Base-by-base conservation (phyloP, 768 basidiomycete genomes). In the Pleurotus cornucopiae region DNA sequence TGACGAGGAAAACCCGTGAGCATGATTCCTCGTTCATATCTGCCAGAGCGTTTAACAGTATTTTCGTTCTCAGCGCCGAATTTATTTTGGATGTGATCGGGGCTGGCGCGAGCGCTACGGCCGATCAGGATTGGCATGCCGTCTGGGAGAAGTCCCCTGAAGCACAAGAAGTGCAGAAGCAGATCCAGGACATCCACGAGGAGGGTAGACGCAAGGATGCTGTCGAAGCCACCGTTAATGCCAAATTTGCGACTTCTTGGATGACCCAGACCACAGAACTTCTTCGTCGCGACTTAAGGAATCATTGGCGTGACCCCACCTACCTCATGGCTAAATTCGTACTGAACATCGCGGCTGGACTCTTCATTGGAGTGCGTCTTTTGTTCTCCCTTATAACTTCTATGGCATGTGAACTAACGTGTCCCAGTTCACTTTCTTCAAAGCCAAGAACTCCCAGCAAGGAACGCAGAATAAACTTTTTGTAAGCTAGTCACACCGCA, bases 81-180 rank as follows among this genome's bases (percentile, higher is more conserved):
- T 84, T 76, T 56, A 82, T 84, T 72, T 75, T 90, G 18, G 83
- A 86, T 49, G 83, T 83, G 9, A 88, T 89, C 51, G 88, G 88
- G 6, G 87, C 88, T n/a, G 88, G 88, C 6, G 82, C 83, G 2
- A 82, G 85, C 1, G 81, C 83, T 1, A 70, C 76, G 21, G 76
- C 71, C 21, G 59, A 69, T 5, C 66, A 65, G 11, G 79, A 90
- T 59, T 91, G 89, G 84, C 75, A 76, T 52, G 68, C 78, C 11
- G 21, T 46, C 20, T 55, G 54, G 54, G 18, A 55, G 34, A 46
- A 55, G 3, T 55, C 54, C 4, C 13, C 41, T 14, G 54, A 55
- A 25, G n/a, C 41, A 5, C 25, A 6, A 6, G 14, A 55, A 2
- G 18, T 55, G 2, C 58, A 71, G 34, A 63, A 64, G 3, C 71